Conservation (phyloP, 2,329 filamentous ascomycete species). For the Aphanocladium album region DNA sequence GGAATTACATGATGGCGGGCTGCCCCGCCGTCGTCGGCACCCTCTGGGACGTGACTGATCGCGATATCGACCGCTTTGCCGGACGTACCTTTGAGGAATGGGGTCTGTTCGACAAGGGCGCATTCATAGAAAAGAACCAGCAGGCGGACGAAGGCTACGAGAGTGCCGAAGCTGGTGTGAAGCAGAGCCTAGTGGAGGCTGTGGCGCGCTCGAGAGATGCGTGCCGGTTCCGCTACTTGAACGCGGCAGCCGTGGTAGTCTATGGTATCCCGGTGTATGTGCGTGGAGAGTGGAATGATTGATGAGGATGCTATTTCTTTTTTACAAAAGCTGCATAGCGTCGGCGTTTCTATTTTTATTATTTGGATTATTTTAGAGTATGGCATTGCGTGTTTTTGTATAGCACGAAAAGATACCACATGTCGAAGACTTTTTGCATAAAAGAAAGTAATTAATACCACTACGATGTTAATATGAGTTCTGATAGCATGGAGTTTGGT, state of each 20-base stretch:
- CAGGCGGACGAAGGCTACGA: slow-evolving; percentile 19
- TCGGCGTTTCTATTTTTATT: slow-evolving; percentile 7
- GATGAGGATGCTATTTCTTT: background rate
- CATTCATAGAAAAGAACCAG: slow-evolving; percentile 34
- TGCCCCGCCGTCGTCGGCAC: slow-evolving; percentile 84
- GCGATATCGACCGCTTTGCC: slow-evolving; percentile 92
- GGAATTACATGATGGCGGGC: slow-evolving; percentile 87
- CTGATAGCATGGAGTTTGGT: too few species aligned
- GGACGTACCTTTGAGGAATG: slow-evolving; percentile 75
- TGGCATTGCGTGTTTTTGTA: background rate
- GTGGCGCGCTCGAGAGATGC: slow-evolving; percentile 67
- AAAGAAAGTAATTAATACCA: background rate
- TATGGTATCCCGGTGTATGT: slow-evolving; percentile 94
- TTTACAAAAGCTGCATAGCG: slow-evolving; percentile 5
- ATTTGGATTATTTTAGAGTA: background rate
- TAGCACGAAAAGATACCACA: slow-evolving; percentile 3
- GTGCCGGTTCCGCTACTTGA: slow-evolving; percentile 88
- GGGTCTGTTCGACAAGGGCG: slow-evolving; percentile 61
- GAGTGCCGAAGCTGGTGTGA: slow-evolving; percentile 24
- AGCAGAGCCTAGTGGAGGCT: slow-evolving; percentile 67
- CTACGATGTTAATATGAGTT: background rate
- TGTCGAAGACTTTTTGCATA: background rate
- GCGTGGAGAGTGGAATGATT: background rate
- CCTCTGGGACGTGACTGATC: slow-evolving; percentile 96
- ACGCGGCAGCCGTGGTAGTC: slow-evolving; percentile 87